phyloP scores from a whole-genome alignment of 2,329 filamentous ascomycete genomes.

The Fusarium hainanense region DNA sequence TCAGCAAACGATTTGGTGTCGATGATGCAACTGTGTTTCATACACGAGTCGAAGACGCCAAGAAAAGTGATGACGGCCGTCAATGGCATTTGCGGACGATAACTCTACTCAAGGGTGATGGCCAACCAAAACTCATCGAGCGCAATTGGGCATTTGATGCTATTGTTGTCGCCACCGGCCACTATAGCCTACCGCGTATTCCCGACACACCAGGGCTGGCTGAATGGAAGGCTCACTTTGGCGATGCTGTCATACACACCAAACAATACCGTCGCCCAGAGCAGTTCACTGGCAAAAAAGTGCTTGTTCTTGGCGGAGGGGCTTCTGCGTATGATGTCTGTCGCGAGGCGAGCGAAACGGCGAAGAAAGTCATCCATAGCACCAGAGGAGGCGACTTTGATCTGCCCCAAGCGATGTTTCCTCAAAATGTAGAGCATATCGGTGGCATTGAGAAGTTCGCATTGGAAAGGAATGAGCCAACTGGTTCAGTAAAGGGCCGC shows the following conservation, averaged over 20 bases:
- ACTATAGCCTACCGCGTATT: conserved; percentile 72
- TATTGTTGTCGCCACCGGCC: conserved; percentile 73
- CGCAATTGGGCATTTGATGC: conserved; percentile 65
- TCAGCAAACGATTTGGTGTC: conserved; percentile 62
- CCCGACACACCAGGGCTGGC: conserved; percentile 69
- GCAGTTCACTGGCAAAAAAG: conserved; percentile 63
- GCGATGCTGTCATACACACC: conserved; percentile 70
- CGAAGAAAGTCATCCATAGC: conserved; percentile 59
- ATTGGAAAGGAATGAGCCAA: conserved; percentile 10
- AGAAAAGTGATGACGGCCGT: conserved; percentile 55
- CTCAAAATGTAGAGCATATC: conserved; percentile 63
- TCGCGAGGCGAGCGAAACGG: conserved; percentile 52
- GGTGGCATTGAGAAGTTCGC: conserved; percentile 61
- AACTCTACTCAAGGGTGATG: conserved; percentile 50
- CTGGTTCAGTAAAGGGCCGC: conserved; percentile 56
- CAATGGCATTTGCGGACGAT: conserved; percentile 65
- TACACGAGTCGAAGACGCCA: conserved; percentile 66
- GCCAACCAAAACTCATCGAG: conserved; percentile 45
- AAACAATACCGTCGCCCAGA: conserved; percentile 76
- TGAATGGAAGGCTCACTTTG: conserved; percentile 66
- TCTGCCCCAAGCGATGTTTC: conserved; percentile 63
- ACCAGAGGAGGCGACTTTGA: conserved; percentile 70
- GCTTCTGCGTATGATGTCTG: conserved; percentile 58
- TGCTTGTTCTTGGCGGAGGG: conserved; percentile 66
- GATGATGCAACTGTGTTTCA: conserved; percentile 63